Evolutionary conservation across 2,329 filamentous ascomycete genomes (phyloP).

Genomic region (Colletotrichum salicis): DNA sequence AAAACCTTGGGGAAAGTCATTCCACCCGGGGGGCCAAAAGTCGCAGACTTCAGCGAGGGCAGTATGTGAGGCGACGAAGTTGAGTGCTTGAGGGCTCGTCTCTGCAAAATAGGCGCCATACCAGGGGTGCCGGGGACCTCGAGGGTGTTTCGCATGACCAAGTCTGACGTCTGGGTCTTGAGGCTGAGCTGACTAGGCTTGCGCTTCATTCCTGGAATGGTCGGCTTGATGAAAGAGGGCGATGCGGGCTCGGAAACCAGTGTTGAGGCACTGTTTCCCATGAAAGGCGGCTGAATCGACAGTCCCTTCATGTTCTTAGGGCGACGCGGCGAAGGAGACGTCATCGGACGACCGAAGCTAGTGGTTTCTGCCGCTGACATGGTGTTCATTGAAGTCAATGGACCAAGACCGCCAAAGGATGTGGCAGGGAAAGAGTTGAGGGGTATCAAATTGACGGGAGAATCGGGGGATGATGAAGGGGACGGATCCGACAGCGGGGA

Average conservation of each 20-base stretch:
- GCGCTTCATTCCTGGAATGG: constrained; percentile 75
- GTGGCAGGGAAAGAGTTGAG: constrained; percentile 75
- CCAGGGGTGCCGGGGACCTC: constrained; percentile 67
- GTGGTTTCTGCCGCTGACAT: constrained; percentile 55
- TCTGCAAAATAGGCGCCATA: constrained; percentile 68
- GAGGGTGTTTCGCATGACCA: constrained; percentile 59
- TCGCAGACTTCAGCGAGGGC: constrained; percentile 66
- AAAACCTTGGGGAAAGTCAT: constrained; percentile 72
- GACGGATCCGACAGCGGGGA: constrained; percentile 91
- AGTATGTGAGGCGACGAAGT: constrained; percentile 76
- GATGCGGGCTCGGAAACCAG: constrained; percentile 75
- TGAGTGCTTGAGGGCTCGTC: constrained; percentile 73
- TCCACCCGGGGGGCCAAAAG: constrained; percentile 69
- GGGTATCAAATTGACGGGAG: constrained; percentile 79
- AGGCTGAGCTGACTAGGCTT: constrained; percentile 83
- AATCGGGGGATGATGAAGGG: constrained; percentile 91
- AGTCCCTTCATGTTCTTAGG: constrained; percentile 87
- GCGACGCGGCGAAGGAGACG: constrained; percentile 75
- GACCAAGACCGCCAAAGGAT: constrained; percentile 59
- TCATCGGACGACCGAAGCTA: constrained; percentile 68
- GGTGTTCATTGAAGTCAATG: constrained; percentile 53
- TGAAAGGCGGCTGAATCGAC: constrained; percentile 75
- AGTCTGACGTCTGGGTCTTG: constrained; percentile 74
- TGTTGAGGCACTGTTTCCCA: constrained; percentile 53
- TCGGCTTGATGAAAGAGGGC: constrained; percentile 83